Conservation (phyloP, 768 basidiomycete species). For the Naganishia kalamii region DNA sequence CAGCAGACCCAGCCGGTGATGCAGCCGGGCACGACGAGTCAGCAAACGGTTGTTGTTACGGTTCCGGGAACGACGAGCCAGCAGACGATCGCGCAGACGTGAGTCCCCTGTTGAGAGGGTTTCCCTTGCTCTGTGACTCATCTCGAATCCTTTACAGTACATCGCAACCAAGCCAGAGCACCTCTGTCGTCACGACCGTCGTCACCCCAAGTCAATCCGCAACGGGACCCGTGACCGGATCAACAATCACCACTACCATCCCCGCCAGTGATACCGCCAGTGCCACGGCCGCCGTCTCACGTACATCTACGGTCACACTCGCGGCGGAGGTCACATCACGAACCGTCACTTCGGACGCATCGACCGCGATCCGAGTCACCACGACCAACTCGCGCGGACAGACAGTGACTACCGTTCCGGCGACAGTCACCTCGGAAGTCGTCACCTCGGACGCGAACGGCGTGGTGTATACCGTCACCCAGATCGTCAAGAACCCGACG, state of each 20-base stretch:
- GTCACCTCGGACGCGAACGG: constrained; percentile 38
- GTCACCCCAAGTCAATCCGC: background rate
- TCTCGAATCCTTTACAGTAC: background rate
- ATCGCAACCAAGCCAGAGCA: background rate
- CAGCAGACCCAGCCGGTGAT: background rate
- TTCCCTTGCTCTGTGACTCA: background rate
- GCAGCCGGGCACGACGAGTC: background rate
- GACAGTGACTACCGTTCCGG: constrained; percentile 38
- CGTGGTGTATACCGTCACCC: constrained; percentile 42
- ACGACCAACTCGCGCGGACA: constrained; percentile 37
- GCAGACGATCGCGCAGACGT: background rate
- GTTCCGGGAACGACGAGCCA: background rate
- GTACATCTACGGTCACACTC: constrained; percentile 13
- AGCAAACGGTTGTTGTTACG: background rate
- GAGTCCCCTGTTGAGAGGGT: background rate
- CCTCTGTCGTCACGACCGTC: constrained; percentile 3
- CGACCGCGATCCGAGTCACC: constrained; percentile 36
- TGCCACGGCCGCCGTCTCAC: background rate
- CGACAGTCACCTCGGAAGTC: constrained; percentile 35
- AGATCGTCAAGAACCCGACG: constrained; percentile 42
- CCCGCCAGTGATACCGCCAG: background rate
- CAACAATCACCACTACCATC: background rate
- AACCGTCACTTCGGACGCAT: constrained; percentile 22
- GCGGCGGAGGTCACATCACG: background rate
- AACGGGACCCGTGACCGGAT: background rate